A percentile compares a stretch with the other conserved stretches of the same genome.
Conservation (phyloP, 2,329 filamentous ascomycete genomes). For the Diaporthe ilicicola region DNA sequence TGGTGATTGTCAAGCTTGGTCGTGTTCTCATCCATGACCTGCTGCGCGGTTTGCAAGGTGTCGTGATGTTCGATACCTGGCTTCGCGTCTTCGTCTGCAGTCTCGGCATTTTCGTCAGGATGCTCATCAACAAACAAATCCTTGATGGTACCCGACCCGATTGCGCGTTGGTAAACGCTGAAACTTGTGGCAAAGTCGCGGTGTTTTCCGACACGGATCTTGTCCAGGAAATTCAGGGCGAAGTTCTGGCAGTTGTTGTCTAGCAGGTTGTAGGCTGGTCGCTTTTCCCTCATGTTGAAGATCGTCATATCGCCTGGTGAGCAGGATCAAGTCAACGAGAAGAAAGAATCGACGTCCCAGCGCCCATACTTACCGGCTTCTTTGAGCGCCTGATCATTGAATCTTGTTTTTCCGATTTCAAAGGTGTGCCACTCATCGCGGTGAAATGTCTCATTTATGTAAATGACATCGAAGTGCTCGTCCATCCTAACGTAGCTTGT, state of each 20-base stretch:
- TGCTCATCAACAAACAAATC: slow-evolving; percentile 57
- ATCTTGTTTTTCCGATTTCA: slow-evolving; percentile 59
- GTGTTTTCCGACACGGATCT: slow-evolving; percentile 59
- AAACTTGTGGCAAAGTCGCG: slow-evolving; percentile 62
- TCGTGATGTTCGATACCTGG: slow-evolving; percentile 41
- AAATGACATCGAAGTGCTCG: slow-evolving; percentile 64
- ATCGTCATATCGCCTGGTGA: slow-evolving; percentile 60
- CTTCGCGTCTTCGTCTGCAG: slow-evolving; percentile 36
- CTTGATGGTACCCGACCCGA: slow-evolving; percentile 57
- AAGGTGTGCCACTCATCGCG: slow-evolving; percentile 60
- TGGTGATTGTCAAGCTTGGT: slow-evolving; percentile 56
- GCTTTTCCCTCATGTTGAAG: slow-evolving; percentile 56
- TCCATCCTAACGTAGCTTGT: slow-evolving; percentile 43
- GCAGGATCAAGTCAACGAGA: not conserved
- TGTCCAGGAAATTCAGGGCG: slow-evolving; percentile 60
- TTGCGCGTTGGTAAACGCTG: slow-evolving; percentile 60
- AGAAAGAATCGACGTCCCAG: not conserved
- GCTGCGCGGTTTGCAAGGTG: slow-evolving; percentile 57
- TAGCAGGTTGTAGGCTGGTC: slow-evolving; percentile 65
- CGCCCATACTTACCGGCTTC: slow-evolving; percentile 51
- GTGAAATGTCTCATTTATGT: slow-evolving; percentile 59
- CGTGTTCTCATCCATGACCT: slow-evolving; percentile 64
- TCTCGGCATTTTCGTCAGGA: slow-evolving; percentile 40
- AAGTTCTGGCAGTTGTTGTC: slow-evolving; percentile 69
- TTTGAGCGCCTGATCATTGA: slow-evolving; percentile 62